phyloP scores from a whole-genome alignment of 306 rosid genomes.

The Echinosophora koreensis region DNA sequence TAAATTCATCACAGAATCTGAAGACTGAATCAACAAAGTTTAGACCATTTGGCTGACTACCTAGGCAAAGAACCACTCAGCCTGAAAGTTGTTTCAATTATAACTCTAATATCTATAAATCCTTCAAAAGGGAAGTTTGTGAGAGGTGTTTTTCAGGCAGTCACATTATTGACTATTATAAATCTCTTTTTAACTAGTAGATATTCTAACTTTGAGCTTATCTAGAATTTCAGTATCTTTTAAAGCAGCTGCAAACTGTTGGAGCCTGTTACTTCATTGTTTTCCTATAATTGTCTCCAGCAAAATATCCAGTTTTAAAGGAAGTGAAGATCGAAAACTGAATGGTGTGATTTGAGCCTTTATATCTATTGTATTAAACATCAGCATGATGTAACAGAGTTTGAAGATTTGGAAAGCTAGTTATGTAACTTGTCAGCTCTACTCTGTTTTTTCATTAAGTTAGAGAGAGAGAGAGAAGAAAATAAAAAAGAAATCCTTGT shows the following conservation, averaged over 20 bases:
- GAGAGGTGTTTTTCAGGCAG: not conserved
- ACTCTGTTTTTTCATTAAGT: too few species aligned
- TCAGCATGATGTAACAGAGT: not conserved
- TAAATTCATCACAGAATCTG: constrained; percentile 25
- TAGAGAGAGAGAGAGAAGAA: too few species aligned
- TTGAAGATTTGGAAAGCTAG: constrained; percentile 3
- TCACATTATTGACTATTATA: not conserved
- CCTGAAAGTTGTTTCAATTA: not conserved
- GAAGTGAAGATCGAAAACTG: constrained; percentile 15
- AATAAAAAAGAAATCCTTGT: not conserved
- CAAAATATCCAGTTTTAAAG: constrained; percentile 13
- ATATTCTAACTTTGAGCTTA: constrained; percentile 4
- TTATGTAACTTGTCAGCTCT: not conserved
- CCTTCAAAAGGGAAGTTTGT: constrained; percentile 21
- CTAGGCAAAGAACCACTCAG: constrained; percentile 19
- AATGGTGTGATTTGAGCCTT: not conserved
- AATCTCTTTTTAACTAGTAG: constrained; percentile 7
- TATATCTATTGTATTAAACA: not conserved
- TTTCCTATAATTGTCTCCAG: constrained; percentile 12
- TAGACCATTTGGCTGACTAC: constrained; percentile 24
- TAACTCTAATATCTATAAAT: constrained; percentile 11
- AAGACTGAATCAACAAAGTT: not conserved
- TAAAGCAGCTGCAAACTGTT: constrained; percentile 24
- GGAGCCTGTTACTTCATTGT: constrained; percentile 7
- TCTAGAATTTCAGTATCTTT: constrained; percentile 26